A percentile compares a stretch with the other conserved stretches of the same genome.
Evolutionary conservation across 2,329 filamentous ascomycete species (phyloP).

Genomic region (Alternaria novae-zelandiae): DNA sequence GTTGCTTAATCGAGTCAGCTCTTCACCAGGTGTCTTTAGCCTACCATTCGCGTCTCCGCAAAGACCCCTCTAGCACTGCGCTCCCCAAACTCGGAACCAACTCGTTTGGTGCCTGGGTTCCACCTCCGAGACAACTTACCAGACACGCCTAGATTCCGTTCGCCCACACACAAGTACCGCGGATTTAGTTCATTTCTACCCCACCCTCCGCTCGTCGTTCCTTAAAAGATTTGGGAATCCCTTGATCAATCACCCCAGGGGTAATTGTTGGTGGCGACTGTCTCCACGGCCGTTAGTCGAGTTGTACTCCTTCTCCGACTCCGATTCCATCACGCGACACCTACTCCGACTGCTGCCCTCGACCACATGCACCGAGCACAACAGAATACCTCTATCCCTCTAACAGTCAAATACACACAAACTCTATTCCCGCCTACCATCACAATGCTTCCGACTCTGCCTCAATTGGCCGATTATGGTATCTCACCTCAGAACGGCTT

Average conservation of each 20-base stretch:
- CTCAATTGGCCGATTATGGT: slow-evolving; percentile 74
- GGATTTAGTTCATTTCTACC: background rate
- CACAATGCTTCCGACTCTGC: slow-evolving; percentile 53
- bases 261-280: slow-evolving; percentile 9
- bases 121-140: slow-evolving; percentile 15
- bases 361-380: background rate
- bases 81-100: slow-evolving; percentile 6
- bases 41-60: slow-evolving; percentile 10
- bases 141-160: slow-evolving; percentile 19
- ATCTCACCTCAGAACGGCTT: slow-evolving; percentile 83
- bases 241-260: background rate
- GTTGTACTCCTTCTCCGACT: background rate
- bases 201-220: background rate
- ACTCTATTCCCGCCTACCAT: background rate
- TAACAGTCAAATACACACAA: background rate
- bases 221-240: background rate
- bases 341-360: background rate
- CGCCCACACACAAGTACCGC: slow-evolving; percentile 16
- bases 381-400: background rate
- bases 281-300: background rate
- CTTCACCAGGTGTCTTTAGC: background rate
- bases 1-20: background rate
- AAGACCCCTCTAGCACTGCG: background rate
- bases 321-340: slow-evolving; percentile 11
- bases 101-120: slow-evolving; percentile 10